Evolutionary conservation across 140 eudicot genomes (phyloP), one percentile per base, ranked within the genome.

Genomic region (Bidens hawaiensis): DNA sequence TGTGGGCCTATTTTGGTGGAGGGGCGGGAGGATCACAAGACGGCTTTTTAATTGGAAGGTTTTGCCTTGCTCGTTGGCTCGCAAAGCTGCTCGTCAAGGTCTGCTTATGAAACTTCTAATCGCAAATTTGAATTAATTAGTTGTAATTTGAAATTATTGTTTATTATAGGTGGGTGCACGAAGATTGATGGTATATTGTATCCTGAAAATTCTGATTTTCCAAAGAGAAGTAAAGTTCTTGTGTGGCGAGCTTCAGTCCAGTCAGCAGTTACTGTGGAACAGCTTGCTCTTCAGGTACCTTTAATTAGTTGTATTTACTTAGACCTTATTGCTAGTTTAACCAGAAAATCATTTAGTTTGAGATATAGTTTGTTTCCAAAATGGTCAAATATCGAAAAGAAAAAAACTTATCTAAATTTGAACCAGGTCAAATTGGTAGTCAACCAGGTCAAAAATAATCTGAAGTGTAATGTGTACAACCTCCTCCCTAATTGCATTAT

Each of bases 71-170:
- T 65, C 85, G 2, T 67, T 88, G 74, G 94, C 86, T 74, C 67
- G 69, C 69, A 85, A 88, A 76, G 95, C 96, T 76, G 95, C 96
- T 62, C 89, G 99, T 14, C 84, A 85, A 84, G 99, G 99, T 93
- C 28, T 40, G 60, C 50, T 41, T 17, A 14, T 4, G 60, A 12
- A 54, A 54, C 21, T 27, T 22, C 4, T n/a, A 26, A 24, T n/a
- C 13, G n/a, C n/a, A 38, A 38, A 38, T 38, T 10, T 38, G 0
- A 38, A 38, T 38, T 15, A 38, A 12, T 38, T 11, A 38, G 13
- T 11, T n/a, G 12, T 36, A 10, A 36, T 6, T 36, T 36, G 43
- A 36, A 3, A 5, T 30, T 30, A 30, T 30, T 1, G 7, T 30
- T 38, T 38, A 38, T 10, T 56, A 31, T 64, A 91, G 99, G 81